Evolutionary conservation across 192 early-diverging fungal genomes (phyloP).

Genomic region (Backusella westeae): DNA sequence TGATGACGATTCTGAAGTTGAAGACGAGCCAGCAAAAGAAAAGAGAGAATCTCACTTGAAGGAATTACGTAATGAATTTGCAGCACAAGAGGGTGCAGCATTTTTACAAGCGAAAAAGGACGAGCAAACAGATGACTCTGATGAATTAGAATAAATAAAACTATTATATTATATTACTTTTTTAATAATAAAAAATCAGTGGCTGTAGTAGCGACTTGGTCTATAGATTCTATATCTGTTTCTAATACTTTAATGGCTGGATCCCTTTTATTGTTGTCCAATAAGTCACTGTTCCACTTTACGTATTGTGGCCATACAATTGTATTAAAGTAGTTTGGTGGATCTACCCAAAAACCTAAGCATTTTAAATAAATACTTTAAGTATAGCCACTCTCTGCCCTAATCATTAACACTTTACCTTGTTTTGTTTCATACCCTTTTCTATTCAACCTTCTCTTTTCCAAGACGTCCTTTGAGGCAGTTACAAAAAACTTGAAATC

Average conservation of each 20-base stretch:
- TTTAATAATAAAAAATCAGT: slow-evolving; percentile 2
- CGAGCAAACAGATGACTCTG: background rate
- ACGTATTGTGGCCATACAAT: slow-evolving; percentile 73
- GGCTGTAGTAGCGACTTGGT: background rate
- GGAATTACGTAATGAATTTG: slow-evolving; percentile 26
- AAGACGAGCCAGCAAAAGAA: background rate
- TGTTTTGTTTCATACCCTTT: slow-evolving; percentile 69
- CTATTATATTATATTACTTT: background rate
- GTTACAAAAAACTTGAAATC: slow-evolving; percentile 61
- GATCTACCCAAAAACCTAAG: slow-evolving; percentile 63
- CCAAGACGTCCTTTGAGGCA: slow-evolving; percentile 58
- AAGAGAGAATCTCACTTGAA: slow-evolving; percentile 10
- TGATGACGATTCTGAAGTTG: slow-evolving; percentile 36
- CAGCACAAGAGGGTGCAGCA: slow-evolving; percentile 32
- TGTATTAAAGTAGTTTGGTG: slow-evolving; percentile 71
- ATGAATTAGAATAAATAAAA: background rate
- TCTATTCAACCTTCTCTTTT: slow-evolving; percentile 63
- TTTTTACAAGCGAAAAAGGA: slow-evolving; percentile 27
- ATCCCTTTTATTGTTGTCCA: background rate
- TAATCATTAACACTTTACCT: slow-evolving; percentile 40
- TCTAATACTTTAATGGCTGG: background rate
- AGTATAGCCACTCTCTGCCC: background rate
- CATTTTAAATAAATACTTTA: background rate
- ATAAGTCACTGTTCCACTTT: slow-evolving; percentile 43
- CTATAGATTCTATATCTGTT: background rate